Evolutionary conservation across 495 filamentous ascomycete genomes (phyloP).

Genomic region (Penicillium bialowiezense): DNA sequence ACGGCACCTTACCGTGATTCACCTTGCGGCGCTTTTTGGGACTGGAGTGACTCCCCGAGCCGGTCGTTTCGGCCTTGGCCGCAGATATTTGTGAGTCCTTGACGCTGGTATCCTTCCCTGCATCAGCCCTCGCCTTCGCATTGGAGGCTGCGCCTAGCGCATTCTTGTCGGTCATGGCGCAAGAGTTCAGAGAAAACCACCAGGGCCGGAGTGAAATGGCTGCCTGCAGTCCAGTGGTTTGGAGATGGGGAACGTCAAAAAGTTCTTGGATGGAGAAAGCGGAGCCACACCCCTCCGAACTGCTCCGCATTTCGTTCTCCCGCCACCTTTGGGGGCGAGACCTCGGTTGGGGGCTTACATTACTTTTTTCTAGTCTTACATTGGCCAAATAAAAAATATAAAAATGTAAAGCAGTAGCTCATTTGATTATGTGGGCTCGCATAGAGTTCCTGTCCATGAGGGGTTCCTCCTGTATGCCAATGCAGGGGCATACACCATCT

Average conservation of each 20-base stretch:
- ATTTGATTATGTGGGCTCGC: too few relatives aligned
- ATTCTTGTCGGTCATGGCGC: conserved; percentile 39
- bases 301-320: conserved; percentile 33
- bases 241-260: conserved; percentile 12
- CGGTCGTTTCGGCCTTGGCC: conserved; percentile 36
- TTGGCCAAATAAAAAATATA: too few relatives aligned
- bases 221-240: conserved; percentile 27
- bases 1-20: conserved; percentile 81
- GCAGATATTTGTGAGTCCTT: conserved; percentile 34
- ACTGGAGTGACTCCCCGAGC: conserved; percentile 49
- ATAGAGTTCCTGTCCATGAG: too few relatives aligned
- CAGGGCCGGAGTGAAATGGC: conserved; percentile 26
- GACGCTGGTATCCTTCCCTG: conserved; percentile 28
- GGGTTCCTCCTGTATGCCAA: too few relatives aligned
- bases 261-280: conserved; percentile 26
- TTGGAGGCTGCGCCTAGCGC: conserved; percentile 26
- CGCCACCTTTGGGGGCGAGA: conserved; percentile 3
- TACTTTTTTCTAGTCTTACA: neutral
- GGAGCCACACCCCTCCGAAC: conserved; percentile 34
- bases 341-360: conserved; percentile 9
- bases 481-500: too few relatives aligned
- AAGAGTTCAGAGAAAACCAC: conserved; percentile 10
- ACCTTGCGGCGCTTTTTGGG: conserved; percentile 98
- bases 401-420: too few relatives aligned
- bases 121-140: conserved; percentile 18